Conservation (phyloP, 805 yeast genomes). For the Nakazawaea siamensis region DNA sequence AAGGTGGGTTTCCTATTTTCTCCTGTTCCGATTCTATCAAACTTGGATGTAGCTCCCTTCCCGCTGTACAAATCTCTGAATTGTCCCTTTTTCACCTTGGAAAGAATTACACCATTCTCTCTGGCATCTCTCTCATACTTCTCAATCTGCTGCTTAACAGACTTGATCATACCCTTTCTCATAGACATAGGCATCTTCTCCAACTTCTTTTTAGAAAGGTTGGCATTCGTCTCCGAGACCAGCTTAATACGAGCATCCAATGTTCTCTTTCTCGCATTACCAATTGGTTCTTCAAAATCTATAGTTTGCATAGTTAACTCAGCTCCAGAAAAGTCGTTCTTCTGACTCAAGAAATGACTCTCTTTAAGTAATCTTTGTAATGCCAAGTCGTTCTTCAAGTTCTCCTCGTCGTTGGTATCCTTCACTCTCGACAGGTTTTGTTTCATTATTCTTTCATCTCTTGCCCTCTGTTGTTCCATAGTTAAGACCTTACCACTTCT, state of each 20-base stretch:
- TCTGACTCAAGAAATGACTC: slow-evolving; percentile 53
- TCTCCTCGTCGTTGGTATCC: slow-evolving; percentile 34
- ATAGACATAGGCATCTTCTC: slow-evolving; percentile 86
- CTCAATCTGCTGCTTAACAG: slow-evolving; percentile 41
- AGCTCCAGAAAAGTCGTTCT: slow-evolving; percentile 47
- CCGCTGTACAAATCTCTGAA: slow-evolving; percentile 50
- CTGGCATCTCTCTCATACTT: slow-evolving; percentile 69
- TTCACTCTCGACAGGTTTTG: slow-evolving; percentile 17
- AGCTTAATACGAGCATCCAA: slow-evolving; percentile 49
- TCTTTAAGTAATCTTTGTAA: slow-evolving; percentile 62
- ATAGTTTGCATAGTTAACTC: slow-evolving; percentile 56
- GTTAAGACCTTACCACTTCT: slow-evolving; percentile 58
- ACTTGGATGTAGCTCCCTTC: slow-evolving; percentile 40
- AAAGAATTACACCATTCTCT: slow-evolving; percentile 85
- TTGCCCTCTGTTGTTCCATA: slow-evolving; percentile 18
- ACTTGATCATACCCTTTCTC: slow-evolving; percentile 73
- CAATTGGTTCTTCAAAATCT: slow-evolving; percentile 54
- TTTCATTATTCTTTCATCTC: slow-evolving; percentile 21
- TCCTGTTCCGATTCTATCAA: slow-evolving; percentile 44
- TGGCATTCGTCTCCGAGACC: slow-evolving; percentile 35
- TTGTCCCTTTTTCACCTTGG: slow-evolving; percentile 62
- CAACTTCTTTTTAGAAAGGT: slow-evolving; percentile 26
- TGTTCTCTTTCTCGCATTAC: slow-evolving; percentile 61
- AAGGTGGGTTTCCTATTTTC: slow-evolving; percentile 28
- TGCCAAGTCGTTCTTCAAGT: slow-evolving; percentile 63